Base-by-base conservation (phyloP, 2,329 filamentous ascomycete species). In the Endocalyx cinctus region DNA sequence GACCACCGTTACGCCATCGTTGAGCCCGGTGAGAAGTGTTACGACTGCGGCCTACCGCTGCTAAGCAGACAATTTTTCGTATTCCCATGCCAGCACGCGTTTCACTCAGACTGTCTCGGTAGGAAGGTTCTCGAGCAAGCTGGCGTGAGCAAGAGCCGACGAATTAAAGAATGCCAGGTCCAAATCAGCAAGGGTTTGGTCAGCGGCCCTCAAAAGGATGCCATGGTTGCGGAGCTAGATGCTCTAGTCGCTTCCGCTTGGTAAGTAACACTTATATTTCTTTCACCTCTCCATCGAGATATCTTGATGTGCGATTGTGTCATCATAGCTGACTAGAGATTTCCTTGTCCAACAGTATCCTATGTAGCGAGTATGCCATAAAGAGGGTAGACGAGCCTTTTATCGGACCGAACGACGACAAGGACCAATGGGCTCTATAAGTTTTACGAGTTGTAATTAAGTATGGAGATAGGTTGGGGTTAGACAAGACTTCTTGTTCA, bases 1-100 rank as follows among this genome's bases (percentile, higher is more conserved):
- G 88, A 94, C 54, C 79, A 84, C 41, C 79, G 92, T 4, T 98
- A 97, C 54, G 92, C 90, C 1, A 94, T 98, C 42, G 92, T 98
- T 6, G 89, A 96, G 57, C 90, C 92, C 0, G 92, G 92, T 0
- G 92, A 98, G 67, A 82, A 87, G 55, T 98, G 92, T 60, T 94
- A 90, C 64, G 78, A 84, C 3, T 98, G 92, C 54, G 78, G 81
- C 0, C 63, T 97, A 35, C 92, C 92, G 8, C 65, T 98, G 34
- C 71, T 98, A 12, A 89, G 85, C 53, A 69, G 89, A 34, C 89
- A 96, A 51, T 98, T 98, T 63, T 98, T 97, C 49, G 92, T 98
- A 13, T 98, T 98, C 47, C 92, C 92, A 0, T 98, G 92, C 60
- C 92, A 98, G 66, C 92, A 98, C 62, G 86, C 89, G 4, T 98